Percentiles rank a stretch among this genome's conserved stretches.
Evolutionary conservation across 331 rosid genomes (phyloP).

Genomic region (Pyrus hybrid): DNA sequence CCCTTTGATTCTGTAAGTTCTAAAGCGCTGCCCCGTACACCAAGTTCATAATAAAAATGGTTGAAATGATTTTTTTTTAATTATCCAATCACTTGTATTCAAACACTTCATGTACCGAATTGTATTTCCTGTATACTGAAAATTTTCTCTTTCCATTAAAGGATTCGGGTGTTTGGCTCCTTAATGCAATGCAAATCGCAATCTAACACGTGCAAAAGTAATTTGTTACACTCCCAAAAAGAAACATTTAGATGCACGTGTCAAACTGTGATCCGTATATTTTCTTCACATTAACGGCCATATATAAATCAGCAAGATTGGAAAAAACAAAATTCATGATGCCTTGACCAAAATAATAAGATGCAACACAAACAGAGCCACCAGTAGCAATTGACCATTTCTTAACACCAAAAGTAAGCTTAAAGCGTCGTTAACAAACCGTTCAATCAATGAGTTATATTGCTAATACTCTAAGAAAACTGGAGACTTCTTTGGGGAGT

Average conservation of each 20-base stretch:
- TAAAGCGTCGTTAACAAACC: slow-evolving; percentile 17
- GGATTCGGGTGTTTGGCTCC: too few relatives aligned
- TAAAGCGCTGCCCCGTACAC: too few relatives aligned
- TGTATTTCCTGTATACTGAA: rapidly evolving
- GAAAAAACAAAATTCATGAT: background rate
- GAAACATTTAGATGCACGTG: too few relatives aligned
- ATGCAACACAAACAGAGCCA: background rate
- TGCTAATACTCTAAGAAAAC: slow-evolving; percentile 20
- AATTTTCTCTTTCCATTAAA: rapidly evolving
- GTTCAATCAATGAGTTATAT: slow-evolving; percentile 24
- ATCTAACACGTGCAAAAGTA: too few relatives aligned
- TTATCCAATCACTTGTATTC: too few relatives aligned
- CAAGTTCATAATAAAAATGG: too few relatives aligned
- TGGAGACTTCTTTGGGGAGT: slow-evolving; percentile 12
- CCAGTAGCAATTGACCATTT: background rate
- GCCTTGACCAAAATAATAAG: background rate
- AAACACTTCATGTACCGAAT: rapidly evolving
- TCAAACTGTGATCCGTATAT: too few relatives aligned
- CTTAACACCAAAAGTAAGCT: slow-evolving; percentile 22
- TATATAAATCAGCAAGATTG: background rate
- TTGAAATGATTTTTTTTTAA: too few relatives aligned
- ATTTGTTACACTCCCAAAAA: too few relatives aligned
- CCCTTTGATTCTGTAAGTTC: too few relatives aligned
- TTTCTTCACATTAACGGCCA: background rate
- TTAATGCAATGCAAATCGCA: too few relatives aligned